Base-by-base conservation (phyloP, 352 stramenopile species). In the Globisporangium nagaii region DNA sequence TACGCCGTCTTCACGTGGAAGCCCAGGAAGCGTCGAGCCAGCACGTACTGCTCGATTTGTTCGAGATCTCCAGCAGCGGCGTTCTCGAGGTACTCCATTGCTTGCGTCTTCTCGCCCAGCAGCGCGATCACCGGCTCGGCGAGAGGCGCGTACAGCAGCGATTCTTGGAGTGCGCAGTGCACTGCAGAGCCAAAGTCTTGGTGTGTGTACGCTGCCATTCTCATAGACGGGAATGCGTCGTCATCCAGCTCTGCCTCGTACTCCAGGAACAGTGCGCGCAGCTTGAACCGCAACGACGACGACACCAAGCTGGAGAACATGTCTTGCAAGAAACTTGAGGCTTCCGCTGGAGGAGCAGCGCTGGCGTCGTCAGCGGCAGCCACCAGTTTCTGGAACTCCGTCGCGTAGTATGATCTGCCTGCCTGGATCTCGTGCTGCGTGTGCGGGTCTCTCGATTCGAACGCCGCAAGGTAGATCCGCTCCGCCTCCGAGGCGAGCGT, bases 171-270 rank as follows among this genome's bases (percentile, higher is more conserved):
- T 28, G 76, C 79, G 27, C 73, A 73, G 56, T 91, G 79, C 44
- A 92, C 69, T 1, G 81, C 79, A n/a, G 81, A 77, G n/a, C 79
- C 81, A 53, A 88, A 75, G 50, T 92, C 76, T 63, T 90, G 81
- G 40, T 92, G 81, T 4, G 76, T 61, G 39, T 90, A 90, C 25
- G 48, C 65, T 0, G 71, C 74, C 37, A 82, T 81, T 8, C 17
- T 52, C 15, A 52, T 48, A 5, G 41, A 22, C 1, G 51, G 25
- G n/a, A n/a, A n/a, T n/a, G n/a, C n/a, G n/a, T 56, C 49, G 19
- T 68, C 62, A 15, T n/a, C n/a, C n/a, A n/a, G n/a, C n/a, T n/a
- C n/a, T n/a, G 71, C 62, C 31, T 86, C 65, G 45, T 72, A 84
- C 27, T 75, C 68, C n/a, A 90, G 64, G 48, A 92, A 88, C 28